phyloP scores from a whole-genome alignment of 2,329 filamentous ascomycete genomes.

The Fusarium sp. region DNA sequence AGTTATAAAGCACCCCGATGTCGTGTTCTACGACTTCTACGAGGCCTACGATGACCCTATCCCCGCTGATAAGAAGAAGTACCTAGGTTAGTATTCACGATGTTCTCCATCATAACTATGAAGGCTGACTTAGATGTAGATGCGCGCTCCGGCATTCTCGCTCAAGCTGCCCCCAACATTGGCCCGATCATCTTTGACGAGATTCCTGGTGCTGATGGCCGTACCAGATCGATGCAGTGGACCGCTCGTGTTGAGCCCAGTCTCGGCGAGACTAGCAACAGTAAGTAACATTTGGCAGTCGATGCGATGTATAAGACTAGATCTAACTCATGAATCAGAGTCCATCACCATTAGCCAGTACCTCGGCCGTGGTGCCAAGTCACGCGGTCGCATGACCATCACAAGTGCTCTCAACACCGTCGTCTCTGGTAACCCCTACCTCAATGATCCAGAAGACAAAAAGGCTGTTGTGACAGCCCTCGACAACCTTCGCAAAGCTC shows the following conservation, averaged over 20 bases:
- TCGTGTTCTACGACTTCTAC: slow-evolving; percentile 14
- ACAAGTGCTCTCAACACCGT: slow-evolving; percentile 15
- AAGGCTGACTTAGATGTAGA: background rate
- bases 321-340: background rate
- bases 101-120: rapidly evolving
- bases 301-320: rapidly evolving
- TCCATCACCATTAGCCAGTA: slow-evolving; percentile 17
- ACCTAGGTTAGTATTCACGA: background rate
- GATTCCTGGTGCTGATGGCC: slow-evolving; percentile 5
- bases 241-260: slow-evolving; percentile 10
- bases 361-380: slow-evolving; percentile 11
- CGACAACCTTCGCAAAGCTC: slow-evolving; percentile 6
- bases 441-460: slow-evolving; percentile 10
- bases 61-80: background rate
- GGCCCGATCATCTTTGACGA: slow-evolving; percentile 8
- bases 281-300: background rate
- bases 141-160: background rate
- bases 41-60: background rate
- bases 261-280: slow-evolving; percentile 1
- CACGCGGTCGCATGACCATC: slow-evolving; percentile 11
- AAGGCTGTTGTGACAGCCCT: slow-evolving; percentile 11
- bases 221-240: slow-evolving; percentile 6
- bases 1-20: slow-evolving; percentile 1
- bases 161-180: slow-evolving; percentile 14
- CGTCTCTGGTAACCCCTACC: slow-evolving; percentile 5